Conservation (phyloP, 1,139 yeast genomes). For the Wickerhamomyces sp. region DNA sequence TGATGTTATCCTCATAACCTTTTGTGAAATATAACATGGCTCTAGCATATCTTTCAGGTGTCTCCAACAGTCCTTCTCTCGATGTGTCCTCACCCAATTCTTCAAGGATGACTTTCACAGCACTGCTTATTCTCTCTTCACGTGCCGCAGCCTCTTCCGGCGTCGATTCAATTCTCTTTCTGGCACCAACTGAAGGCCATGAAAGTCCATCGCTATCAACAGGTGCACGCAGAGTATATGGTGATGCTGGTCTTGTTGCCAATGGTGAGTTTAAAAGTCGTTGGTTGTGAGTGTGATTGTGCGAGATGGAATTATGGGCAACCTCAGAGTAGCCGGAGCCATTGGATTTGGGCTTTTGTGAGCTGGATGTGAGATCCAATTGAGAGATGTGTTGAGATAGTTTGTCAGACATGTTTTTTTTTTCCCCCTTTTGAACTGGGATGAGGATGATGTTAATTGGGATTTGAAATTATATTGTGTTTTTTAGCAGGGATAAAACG, state of each 20-base stretch:
- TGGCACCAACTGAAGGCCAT: conserved; percentile 92
- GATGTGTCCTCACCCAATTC: conserved; percentile 90
- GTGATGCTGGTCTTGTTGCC: conserved; percentile 76
- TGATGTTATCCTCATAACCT: conserved; percentile 89
- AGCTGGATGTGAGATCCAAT: conserved; percentile 4
- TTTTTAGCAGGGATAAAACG: too few species aligned
- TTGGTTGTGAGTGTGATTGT: conserved; percentile 3
- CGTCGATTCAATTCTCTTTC: conserved; percentile 60
- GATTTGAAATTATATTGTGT: too few species aligned
- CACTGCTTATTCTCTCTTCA: conserved; percentile 72
- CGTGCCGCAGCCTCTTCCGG: conserved; percentile 62
- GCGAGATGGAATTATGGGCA: conserved; percentile 14
- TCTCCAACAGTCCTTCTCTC: conserved; percentile 86
- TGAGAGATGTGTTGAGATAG: conserved; percentile 13
- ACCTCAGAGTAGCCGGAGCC: conserved; percentile 18
- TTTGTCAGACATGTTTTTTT: conserved; percentile 13
- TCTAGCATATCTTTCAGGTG: conserved; percentile 94
- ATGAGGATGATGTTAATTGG: too few species aligned
- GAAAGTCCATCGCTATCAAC: conserved; percentile 87
- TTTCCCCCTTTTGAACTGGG: too few species aligned
- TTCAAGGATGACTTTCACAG: conserved; percentile 72
- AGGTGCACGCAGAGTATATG: conserved; percentile 78
- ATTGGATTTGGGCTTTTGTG: conserved; percentile 7
- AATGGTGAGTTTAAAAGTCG: conserved; percentile 35
- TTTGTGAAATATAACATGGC: conserved; percentile 95